phyloP scores from a whole-genome alignment of 495 filamentous ascomycete species.

The Penicillium alfredii region DNA sequence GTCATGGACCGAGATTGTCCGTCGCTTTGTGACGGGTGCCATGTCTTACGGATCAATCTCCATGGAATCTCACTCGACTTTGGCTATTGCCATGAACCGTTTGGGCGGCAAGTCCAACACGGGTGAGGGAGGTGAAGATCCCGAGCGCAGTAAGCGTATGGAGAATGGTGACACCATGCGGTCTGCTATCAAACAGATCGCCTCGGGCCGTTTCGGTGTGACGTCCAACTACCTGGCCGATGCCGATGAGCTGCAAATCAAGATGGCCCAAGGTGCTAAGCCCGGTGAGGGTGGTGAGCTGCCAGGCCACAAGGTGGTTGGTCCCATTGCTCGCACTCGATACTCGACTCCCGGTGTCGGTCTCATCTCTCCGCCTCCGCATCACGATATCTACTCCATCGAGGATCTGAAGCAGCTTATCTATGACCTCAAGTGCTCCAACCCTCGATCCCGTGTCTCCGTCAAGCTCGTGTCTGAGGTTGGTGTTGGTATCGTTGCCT shows the following conservation, averaged over 20 bases:
- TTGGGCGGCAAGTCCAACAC: constrained; percentile 98
- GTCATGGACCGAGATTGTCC: constrained; percentile 98
- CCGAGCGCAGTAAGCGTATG: constrained; percentile 79
- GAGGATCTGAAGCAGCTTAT: constrained; percentile 99
- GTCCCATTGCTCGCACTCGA: constrained; percentile 89
- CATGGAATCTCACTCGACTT: constrained; percentile 97
- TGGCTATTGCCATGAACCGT: constrained; percentile 97
- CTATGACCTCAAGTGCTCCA: constrained; percentile 97
- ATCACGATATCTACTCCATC: constrained; percentile 99
- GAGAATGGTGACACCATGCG: constrained; percentile 97
- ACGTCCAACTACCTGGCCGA: constrained; percentile 98
- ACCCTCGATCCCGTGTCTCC: constrained; percentile 89
- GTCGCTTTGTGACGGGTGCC: constrained; percentile 95
- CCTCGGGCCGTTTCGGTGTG: constrained; percentile 95
- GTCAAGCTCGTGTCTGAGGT: constrained; percentile 99
- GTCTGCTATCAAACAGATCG: constrained; percentile 98
- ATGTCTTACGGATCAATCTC: constrained; percentile 99
- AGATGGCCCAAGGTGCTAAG: constrained; percentile 99
- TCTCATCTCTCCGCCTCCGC: constrained; percentile 95
- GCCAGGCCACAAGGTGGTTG: constrained; percentile 96
- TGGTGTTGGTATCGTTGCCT: constrained; percentile 96
- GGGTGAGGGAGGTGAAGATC: constrained; percentile 96
- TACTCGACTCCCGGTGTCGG: constrained; percentile 99
- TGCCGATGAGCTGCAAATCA: constrained; percentile 98
- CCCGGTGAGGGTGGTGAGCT: constrained; percentile 98